phyloP scores from a whole-genome alignment of 768 basidiomycete species.

The Cystofilobasidium bisporidii region DNA sequence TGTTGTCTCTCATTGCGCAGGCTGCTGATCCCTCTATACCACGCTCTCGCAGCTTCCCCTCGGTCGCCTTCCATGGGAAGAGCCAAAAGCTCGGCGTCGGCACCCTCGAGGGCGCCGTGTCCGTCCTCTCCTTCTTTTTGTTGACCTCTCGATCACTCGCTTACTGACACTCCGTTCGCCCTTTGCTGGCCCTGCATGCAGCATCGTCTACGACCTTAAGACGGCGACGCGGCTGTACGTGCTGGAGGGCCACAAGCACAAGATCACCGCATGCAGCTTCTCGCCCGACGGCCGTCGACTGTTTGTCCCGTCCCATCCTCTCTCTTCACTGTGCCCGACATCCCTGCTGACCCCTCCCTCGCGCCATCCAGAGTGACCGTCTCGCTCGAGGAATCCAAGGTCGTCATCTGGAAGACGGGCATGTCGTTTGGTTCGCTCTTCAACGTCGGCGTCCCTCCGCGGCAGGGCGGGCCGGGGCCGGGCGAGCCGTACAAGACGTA shows the following conservation, averaged over 20 bases:
- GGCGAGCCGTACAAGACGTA: conserved; percentile 81
- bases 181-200: too few species aligned
- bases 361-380: conserved; percentile 50
- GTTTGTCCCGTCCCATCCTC: not conserved
- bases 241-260: conserved; percentile 77
- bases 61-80: conserved; percentile 81
- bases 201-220: conserved; percentile 88
- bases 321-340: not conserved
- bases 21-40: not conserved
- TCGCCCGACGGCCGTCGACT: conserved; percentile 86
- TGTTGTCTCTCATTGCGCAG: not conserved
- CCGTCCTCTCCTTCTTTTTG: not conserved
- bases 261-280: conserved; percentile 74
- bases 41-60: conserved; percentile 59
- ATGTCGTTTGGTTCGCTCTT: conserved; percentile 81
- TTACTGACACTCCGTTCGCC: not conserved
- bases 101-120: conserved; percentile 81
- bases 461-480: conserved; percentile 63
- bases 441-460: conserved; percentile 73
- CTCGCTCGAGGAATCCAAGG: conserved; percentile 71
- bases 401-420: conserved; percentile 94
- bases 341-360: not conserved
- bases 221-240: conserved; percentile 91
- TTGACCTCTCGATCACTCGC: not conserved
- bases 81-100: conserved; percentile 86